Base-by-base conservation (phyloP, 2,329 filamentous ascomycete genomes). In the Pyrenophora graminea region DNA sequence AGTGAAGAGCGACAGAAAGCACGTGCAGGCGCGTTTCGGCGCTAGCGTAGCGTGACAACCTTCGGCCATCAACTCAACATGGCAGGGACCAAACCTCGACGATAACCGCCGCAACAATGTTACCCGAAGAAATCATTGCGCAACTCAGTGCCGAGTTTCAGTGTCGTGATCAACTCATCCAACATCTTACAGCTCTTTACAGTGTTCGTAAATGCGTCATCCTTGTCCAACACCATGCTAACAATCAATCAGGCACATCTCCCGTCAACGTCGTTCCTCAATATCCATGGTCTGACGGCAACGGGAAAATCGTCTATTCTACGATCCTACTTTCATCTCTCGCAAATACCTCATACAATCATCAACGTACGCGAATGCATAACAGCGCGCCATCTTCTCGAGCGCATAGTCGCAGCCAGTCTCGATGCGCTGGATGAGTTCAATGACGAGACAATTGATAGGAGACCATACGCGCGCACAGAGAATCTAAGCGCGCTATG, bases 291-390 rank as follows among this genome's bases (percentile, higher is more conserved):
- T 43, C 84, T 91, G 25, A 86, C 92, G 65, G 88, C 91, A 2
- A 96, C 92, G 0, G 93, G 91, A 34, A 97, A 97, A 76, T 90
- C 85, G 27, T 83, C 84, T 40, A 81, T 96, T 43, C 79, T 87
- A 3, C 79, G 80, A 49, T 79, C 81, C 3, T 80, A 91, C 13
- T 80, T 95, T 2, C 68, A 80, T 23, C 66, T 69, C 1, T 76
- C 82, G 9, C 60, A 59, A 6, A 65, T 86, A 13, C 75, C 76
- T 19, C 82, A 87, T 63, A 82, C 85, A 32, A 77, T 89, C 25
- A 75, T 93, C 53, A 85, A 84, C 61, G 89, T 85, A 18, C 77
- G 82, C 58, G 89, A 93, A 76, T 93, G 89, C 69, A 87, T 95
- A 56, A 91, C 89, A 1, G 82, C 83, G 3, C 80, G 90, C 15